These are phyloP conservation scores for Planoprotostelium fungivorum DNA, from an alignment of 78 protist genomes.

Conservation along the genomic window DNA sequence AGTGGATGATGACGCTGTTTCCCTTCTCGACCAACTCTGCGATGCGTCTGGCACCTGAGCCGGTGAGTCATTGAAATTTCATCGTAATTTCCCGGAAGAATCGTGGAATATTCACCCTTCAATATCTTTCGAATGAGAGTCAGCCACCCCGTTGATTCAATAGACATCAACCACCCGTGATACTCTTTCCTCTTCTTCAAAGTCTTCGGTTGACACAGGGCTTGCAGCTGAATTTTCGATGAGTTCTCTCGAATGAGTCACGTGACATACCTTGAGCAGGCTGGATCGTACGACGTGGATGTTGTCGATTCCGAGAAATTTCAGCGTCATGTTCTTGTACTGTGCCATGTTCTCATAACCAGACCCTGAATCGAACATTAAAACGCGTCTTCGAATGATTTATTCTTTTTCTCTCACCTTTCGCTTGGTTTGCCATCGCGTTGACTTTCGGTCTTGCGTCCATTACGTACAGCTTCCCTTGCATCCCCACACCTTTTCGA, in stretches of 20 bases:
- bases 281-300: conserved; percentile 81
- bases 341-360: conserved; percentile 68
- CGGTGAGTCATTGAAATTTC: background rate
- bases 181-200: background rate
- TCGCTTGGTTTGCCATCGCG: conserved; percentile 74
- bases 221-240: background rate
- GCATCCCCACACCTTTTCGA: no score
- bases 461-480: conserved; percentile 43
- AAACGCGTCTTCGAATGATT: background rate
- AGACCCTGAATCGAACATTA: background rate
- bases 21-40: conserved; percentile 27
- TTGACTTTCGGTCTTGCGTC: conserved; percentile 81
- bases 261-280: background rate
- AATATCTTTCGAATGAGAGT: background rate
- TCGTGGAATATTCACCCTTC: background rate
- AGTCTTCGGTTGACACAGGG: background rate
- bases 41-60: conserved; percentile 9
- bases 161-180: background rate
- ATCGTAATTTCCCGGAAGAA: no score
- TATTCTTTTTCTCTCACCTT: conserved; percentile 18
- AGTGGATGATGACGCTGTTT: background rate
- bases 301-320: conserved; percentile 77
- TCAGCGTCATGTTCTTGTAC: conserved; percentile 34
- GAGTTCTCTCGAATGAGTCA: background rate
- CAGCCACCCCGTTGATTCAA: background rate